Conservation (phyloP, 1,139 yeast species). For the Geotrichum aggregatum region DNA sequence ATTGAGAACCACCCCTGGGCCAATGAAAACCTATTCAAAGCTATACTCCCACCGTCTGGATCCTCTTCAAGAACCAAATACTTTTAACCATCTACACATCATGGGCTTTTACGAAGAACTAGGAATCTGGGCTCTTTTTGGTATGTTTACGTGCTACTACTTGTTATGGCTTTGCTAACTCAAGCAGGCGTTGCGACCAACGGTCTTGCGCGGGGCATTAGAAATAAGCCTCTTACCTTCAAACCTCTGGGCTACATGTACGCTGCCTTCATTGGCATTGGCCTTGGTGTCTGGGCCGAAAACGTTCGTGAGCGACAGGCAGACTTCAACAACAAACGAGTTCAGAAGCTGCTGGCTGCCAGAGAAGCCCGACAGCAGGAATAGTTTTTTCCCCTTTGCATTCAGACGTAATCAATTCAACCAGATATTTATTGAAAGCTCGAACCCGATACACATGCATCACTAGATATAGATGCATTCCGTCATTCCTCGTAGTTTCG, state of each 20-base stretch:
- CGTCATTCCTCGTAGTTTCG: no score
- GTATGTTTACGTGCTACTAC: slow-evolving; percentile 7
- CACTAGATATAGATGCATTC: no score
- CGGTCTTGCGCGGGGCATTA: slow-evolving; percentile 39
- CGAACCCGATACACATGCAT: no score
- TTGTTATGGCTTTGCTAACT: slow-evolving; percentile 7
- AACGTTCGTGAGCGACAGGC: slow-evolving; percentile 34
- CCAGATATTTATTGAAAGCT: slow-evolving; percentile 9
- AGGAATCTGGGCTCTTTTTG: slow-evolving; percentile 35
- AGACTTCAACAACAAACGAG: slow-evolving; percentile 36
- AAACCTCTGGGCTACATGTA: slow-evolving; percentile 37
- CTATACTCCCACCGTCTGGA: slow-evolving; percentile 8
- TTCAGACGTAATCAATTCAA: slow-evolving; percentile 4
- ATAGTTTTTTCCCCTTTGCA: slow-evolving; percentile 24
- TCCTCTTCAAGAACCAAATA: neutral
- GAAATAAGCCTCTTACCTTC: slow-evolving; percentile 38
- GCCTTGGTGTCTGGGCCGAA: slow-evolving; percentile 35
- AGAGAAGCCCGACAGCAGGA: slow-evolving; percentile 33
- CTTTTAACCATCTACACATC: slow-evolving; percentile 6
- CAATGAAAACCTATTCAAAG: slow-evolving; percentile 16
- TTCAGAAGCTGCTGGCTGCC: slow-evolving; percentile 32
- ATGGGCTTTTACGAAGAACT: slow-evolving; percentile 32
- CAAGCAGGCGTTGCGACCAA: slow-evolving; percentile 35
- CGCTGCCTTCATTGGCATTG: slow-evolving; percentile 37
- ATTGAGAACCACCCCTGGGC: slow-evolving; percentile 13